phyloP scores from a whole-genome alignment of 192 early-diverging fungal genomes.

The Backusella westeae region DNA sequence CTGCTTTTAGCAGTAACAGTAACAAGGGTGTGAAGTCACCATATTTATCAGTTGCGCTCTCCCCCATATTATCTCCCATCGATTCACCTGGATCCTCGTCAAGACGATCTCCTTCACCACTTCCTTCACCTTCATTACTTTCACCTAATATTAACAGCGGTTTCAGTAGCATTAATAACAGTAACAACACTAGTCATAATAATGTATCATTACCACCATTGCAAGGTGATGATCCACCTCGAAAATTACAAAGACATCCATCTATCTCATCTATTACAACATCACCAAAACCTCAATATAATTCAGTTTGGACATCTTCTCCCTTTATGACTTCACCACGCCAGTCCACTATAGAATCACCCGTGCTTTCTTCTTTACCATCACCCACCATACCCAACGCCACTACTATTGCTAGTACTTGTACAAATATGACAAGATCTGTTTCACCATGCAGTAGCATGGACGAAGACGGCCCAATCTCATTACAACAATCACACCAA shows the following conservation, averaged over 20 bases:
- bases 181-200: background rate
- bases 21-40: background rate
- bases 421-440: background rate
- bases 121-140: conserved; percentile 7
- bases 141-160: background rate
- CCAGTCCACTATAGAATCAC: background rate
- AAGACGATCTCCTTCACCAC: background rate
- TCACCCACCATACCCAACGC: background rate
- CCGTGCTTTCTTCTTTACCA: background rate
- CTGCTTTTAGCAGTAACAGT: background rate
- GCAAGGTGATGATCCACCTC: conserved; percentile 31
- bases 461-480: background rate
- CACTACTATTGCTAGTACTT: background rate
- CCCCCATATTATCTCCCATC: conserved; percentile 18
- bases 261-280: conserved; percentile 13
- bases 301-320: conserved; percentile 1
- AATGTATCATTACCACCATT: conserved; percentile 16
- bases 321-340: background rate
- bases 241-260: conserved; percentile 8
- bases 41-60: background rate
- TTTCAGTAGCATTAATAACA: background rate
- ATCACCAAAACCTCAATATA: conserved; percentile 10
- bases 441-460: conserved; percentile 1
- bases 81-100: conserved; percentile 1
- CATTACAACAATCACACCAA: background rate